Base-by-base conservation (phyloP, 2,329 filamentous ascomycete species). In the Exophiala sideris region DNA sequence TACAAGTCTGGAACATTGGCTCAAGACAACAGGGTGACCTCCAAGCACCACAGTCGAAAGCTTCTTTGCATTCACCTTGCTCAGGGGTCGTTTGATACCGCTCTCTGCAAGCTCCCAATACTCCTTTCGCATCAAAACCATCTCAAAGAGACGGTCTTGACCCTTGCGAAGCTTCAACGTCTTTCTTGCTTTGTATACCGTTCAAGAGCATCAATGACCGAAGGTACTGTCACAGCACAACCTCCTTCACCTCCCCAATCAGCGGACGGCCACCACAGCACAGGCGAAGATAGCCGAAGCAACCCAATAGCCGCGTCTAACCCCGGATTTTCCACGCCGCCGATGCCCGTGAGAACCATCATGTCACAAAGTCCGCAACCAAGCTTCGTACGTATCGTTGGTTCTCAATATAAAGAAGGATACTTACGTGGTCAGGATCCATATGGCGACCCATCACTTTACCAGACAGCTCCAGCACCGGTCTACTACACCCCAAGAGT, bases 231-330 rank as follows among this genome's bases (percentile, higher is more conserved):
- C 35, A 54, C 52, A n/a, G 38, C 21, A 12, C 56, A 49, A 29
- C 57, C 59, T 12, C 59, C 54, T 16, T 62, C 61, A 12, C 59
- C 62, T 24, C 60, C 59, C 52, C 61, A 55, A 45, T 65, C 62
- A 20, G 38, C n/a, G 21, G 60, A 60, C 40, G 61, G 55, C 14
- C 56, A 58, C 36, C 57, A 56, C 52, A 44, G 18, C 38, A 24
- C 48, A 24, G 40, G 40, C 42, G 59, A 58, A 18, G 47, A 52
- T 35, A 41, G 18, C 38, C 48, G 45, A 49, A 36, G 21, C 21
- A 24, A 38, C 24, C 45, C 45, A 45, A 3, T 33, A 14, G 32
- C 45, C 32, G 32, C 39, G 5, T 10, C 52, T 21, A 56, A 58
- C 29, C 47, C 38, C 44, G 51, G 54, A 39, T 54, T 52, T 20